Evolutionary conservation across 208 protist species (phyloP).

Genomic region (Leishmania turanica): DNA sequence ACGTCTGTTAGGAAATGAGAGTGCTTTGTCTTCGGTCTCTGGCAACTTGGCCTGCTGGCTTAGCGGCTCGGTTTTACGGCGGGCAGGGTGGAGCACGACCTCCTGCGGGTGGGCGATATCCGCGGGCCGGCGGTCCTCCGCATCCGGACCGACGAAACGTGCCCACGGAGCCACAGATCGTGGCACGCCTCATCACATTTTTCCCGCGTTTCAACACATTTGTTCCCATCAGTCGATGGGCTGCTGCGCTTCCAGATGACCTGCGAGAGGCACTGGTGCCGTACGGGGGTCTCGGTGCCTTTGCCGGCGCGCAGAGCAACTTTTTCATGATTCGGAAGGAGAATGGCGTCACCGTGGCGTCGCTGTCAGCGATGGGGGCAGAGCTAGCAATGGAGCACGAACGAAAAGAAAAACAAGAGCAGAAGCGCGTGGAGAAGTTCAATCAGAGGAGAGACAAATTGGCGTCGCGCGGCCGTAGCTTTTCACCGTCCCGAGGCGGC

Average conservation of each 20-base stretch:
- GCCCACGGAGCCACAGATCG: constrained; percentile 66
- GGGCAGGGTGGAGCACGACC: constrained; percentile 1
- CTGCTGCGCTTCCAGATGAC: constrained; percentile 53
- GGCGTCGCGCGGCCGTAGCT: constrained; percentile 45
- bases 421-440: constrained; percentile 33
- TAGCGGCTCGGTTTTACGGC: constrained; percentile 12
- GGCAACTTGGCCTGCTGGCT: not conserved
- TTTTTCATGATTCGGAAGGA: constrained; percentile 78
- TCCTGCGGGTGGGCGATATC: constrained; percentile 5
- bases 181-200: constrained; percentile 57
- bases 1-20: constrained; percentile 7
- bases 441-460: constrained; percentile 12
- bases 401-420: constrained; percentile 43
- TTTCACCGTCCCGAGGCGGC: constrained; percentile 44
- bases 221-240: constrained; percentile 62
- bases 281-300: constrained; percentile 60
- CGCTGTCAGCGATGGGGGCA: constrained; percentile 58
- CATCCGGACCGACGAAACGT: constrained; percentile 13
- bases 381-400: constrained; percentile 43
- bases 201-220: constrained; percentile 53
- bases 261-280: constrained; percentile 66
- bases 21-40: constrained; percentile 13
- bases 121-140: constrained; percentile 17
- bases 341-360: constrained; percentile 58
- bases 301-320: constrained; percentile 59